These are phyloP conservation scores for Marasmius oreades DNA, from an alignment of 1,284 basidiomycete species.

Conservation along the genomic window DNA sequence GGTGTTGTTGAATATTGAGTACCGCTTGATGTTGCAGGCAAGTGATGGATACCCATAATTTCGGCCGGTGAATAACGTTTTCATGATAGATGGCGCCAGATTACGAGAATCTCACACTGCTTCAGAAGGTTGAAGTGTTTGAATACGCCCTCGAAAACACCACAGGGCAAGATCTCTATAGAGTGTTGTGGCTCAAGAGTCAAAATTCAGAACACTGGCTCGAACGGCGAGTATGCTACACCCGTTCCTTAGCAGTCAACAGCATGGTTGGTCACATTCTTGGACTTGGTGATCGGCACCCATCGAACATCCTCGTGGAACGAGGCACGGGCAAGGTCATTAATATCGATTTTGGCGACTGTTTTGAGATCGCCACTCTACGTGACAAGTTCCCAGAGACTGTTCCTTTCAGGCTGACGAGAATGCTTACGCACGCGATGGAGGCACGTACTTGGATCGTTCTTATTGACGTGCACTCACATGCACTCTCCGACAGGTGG, in stretches of 20 bases:
- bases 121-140: conserved; percentile 99
- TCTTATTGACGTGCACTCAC: conserved; percentile 9
- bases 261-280: conserved; percentile 98
- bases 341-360: conserved; percentile 97
- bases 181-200: conserved; percentile 96
- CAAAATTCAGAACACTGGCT: conserved; percentile 97
- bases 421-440: conserved; percentile 99
- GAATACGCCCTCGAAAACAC: conserved; percentile 99
- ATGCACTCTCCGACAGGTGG: conserved; percentile 56
- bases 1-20: conserved; percentile 97
- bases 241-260: conserved; percentile 91
- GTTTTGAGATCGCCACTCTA: conserved; percentile 93
- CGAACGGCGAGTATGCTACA: conserved; percentile 95
- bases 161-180: conserved; percentile 97
- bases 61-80: not conserved
- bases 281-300: conserved; percentile 97
- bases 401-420: conserved; percentile 96
- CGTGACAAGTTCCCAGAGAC: conserved; percentile 99
- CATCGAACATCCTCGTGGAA: conserved; percentile 93
- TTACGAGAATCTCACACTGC: conserved; percentile 90
- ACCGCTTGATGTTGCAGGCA: conserved; percentile 95
- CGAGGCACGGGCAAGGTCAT: conserved; percentile 94
- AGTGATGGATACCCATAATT: conserved; percentile 15
- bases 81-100: conserved; percentile 91
- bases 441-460: conserved; percentile 57